Conservation (phyloP, 2,329 filamentous ascomycete genomes). For the Pyricularia grisea region DNA sequence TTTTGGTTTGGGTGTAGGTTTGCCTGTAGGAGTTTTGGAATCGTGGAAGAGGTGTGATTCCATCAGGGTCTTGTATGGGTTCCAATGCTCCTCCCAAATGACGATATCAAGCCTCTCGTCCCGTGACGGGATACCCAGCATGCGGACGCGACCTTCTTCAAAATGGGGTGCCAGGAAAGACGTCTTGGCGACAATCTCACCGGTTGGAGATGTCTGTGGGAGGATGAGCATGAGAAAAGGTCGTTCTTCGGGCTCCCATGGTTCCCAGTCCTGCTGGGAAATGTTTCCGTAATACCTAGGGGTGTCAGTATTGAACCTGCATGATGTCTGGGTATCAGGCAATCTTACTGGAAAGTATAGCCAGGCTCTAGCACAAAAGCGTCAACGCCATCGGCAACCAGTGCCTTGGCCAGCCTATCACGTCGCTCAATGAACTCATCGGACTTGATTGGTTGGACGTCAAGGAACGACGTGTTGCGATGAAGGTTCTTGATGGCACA, state of each 20-base stretch:
- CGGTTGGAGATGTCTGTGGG: constrained; percentile 29
- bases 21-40: constrained; percentile 8
- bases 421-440: constrained; percentile 45
- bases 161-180: constrained; percentile 51
- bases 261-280: constrained; percentile 52
- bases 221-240: constrained; percentile 54
- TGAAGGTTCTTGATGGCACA: constrained; percentile 45
- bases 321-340: background rate
- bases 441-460: constrained; percentile 35
- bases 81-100: constrained; percentile 56
- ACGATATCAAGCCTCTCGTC: constrained; percentile 41
- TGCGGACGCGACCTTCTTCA: constrained; percentile 47
- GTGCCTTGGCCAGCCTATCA: constrained; percentile 44
- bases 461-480: constrained; percentile 39
- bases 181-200: constrained; percentile 39
- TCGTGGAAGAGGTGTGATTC: constrained; percentile 28
- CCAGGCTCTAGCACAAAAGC: constrained; percentile 55
- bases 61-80: constrained; percentile 47
- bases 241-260: constrained; percentile 55
- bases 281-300: constrained; percentile 46
- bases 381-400: constrained; percentile 40
- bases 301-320: background rate
- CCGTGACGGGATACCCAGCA: constrained; percentile 48
- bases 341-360: constrained; percentile 43
- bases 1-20: constrained; percentile 14